Evolutionary conservation across 768 basidiomycete genomes (phyloP), one percentile per base, ranked within the genome.

Genomic region (Russula sp.): DNA sequence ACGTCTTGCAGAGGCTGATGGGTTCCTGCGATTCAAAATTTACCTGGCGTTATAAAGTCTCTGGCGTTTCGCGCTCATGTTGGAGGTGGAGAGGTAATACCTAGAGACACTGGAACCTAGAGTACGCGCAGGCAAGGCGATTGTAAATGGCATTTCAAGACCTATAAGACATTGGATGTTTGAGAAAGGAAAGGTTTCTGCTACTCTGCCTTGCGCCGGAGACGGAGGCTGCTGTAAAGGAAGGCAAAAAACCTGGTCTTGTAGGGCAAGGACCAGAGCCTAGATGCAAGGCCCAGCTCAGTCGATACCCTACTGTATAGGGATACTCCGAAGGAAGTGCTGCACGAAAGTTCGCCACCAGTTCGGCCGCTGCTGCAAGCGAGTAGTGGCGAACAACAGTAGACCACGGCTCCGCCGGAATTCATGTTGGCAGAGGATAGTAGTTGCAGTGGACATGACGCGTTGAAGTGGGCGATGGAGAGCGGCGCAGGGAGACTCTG

Each of bases 151-250:
- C 53, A 64, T 8, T 42, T 61, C 59, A 34, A 61, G 68, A 32
- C 54, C 68, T 59, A 47, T 45, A 34, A 55, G 63, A 44, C 39
- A 57, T 48, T 7, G 57, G 31, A 57, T 56, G 22, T 18, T 45
- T 40, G 47, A 61, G 64, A 61, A 55, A 49, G 58, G 32, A 37
- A 11, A 49, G 58, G 32, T 31, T 61, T 65, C 61, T 60, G 66
- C 52, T 32, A 31, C 7, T 14, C 5, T 16, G 10, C 14, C 4
- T 42, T 57, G 61, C 27, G n/a, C 4, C 18, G 31, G 2, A 2
- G 55, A 27, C 13, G 22, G 55, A 1, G 31, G 39, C 37, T 35
- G 47, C 7, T 20, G 49, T 44, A 62, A 49, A 18, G 32, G 35
- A 22, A 57, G 55, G 8, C 52, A 44, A 16, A 62, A 62, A 4